These are phyloP conservation scores for Cystoderma amianthinum DNA, from an alignment of 768 basidiomycete species.

Conservation along the genomic window DNA sequence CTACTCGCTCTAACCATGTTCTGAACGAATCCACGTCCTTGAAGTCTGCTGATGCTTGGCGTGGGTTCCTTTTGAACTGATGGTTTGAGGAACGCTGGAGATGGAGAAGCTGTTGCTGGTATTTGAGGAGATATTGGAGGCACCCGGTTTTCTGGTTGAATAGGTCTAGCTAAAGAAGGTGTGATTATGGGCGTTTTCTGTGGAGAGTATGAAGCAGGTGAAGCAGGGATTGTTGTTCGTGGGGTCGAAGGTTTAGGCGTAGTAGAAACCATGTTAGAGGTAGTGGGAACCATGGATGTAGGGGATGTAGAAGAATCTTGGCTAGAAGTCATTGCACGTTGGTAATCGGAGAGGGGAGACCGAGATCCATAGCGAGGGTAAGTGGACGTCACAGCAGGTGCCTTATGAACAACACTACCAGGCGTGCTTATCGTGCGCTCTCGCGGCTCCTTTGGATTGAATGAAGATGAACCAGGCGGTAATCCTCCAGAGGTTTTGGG, in stretches of 20 bases:
- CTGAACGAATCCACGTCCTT: slow-evolving; percentile 84
- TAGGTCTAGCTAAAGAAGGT: slow-evolving; percentile 44
- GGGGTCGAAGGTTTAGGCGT: slow-evolving; percentile 15
- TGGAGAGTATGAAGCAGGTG: slow-evolving; percentile 17
- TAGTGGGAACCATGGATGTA: too few species aligned
- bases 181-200: slow-evolving; percentile 26
- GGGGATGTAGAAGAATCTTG: background rate
- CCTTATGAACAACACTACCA: slow-evolving; percentile 6
- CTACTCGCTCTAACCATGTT: slow-evolving; percentile 71
- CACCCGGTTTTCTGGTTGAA: slow-evolving; percentile 40
- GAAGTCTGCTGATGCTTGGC: slow-evolving; percentile 74
- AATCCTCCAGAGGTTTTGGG: slow-evolving; percentile 4
- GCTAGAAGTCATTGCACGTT: background rate
- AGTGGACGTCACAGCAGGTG: background rate
- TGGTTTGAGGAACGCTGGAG: slow-evolving; percentile 55
- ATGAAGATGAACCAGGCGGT: background rate
- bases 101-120: slow-evolving; percentile 33
- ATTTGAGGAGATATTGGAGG: slow-evolving; percentile 36
- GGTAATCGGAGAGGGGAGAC: slow-evolving; percentile 6
- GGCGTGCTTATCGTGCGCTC: slow-evolving; percentile 33
- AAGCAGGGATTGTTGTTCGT: slow-evolving; percentile 13
- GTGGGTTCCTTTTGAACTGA: slow-evolving; percentile 63
- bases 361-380: background rate
- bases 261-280: slow-evolving; percentile 9
- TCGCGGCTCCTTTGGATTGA: slow-evolving; percentile 9